Percentiles rank a stretch among this genome's conserved stretches.
These are phyloP conservation scores for Quillaja saponaria DNA, from an alignment of 306 rosid species.

Conservation along the genomic window DNA sequence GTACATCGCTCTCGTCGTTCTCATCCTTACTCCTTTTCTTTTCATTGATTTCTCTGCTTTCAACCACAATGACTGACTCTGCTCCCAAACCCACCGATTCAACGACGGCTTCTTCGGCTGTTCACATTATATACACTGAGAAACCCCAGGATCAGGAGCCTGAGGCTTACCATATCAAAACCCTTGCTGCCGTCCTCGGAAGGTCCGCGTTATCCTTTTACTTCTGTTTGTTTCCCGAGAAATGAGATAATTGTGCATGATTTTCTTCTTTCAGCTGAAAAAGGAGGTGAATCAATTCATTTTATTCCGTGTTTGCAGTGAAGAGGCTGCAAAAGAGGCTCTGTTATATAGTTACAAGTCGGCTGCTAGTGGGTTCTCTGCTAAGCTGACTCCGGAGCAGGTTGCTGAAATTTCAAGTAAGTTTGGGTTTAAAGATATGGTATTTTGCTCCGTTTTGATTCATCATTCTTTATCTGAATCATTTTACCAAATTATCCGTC, in stretches of 20 bases:
- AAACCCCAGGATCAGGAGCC: constrained; percentile 61
- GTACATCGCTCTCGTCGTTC: neutral
- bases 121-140: constrained; percentile 86
- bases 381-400: constrained; percentile 80
- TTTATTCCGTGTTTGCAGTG: constrained; percentile 39
- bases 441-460: too few species aligned
- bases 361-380: constrained; percentile 92
- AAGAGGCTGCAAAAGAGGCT: constrained; percentile 91
- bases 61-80: constrained; percentile 52
- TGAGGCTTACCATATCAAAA: constrained; percentile 76
- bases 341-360: constrained; percentile 81
- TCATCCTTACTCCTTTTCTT: neutral
- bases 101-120: constrained; percentile 43
- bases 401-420: constrained; percentile 47
- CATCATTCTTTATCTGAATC: too few species aligned
- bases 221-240: constrained; percentile 24
- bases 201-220: constrained; percentile 40
- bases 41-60: constrained; percentile 17
- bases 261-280: neutral
- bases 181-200: constrained; percentile 84
- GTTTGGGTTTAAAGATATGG: constrained; percentile 5
- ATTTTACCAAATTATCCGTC: too few species aligned
- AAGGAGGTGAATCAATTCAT: too few species aligned
- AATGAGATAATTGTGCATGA: neutral
- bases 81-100: constrained; percentile 27